Conservation (phyloP, 257 asterid genomes). For the Solanum commersonii region DNA sequence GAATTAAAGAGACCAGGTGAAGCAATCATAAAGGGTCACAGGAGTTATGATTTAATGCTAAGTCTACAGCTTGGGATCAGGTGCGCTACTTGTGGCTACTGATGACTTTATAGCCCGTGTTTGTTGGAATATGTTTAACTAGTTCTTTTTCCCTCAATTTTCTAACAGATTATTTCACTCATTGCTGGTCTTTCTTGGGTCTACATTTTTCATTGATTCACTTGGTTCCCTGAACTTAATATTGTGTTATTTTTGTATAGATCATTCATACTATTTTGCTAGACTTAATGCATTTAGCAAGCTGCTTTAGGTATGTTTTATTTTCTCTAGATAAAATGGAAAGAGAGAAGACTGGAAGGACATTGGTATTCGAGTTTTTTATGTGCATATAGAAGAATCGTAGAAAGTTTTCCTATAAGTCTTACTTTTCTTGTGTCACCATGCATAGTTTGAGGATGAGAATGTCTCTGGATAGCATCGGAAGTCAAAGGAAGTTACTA, state of each 20-base stretch:
- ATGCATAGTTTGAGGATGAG: neutral
- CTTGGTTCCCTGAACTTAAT: neutral
- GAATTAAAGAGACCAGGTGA: slow-evolving; percentile 90
- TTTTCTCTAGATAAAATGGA: neutral
- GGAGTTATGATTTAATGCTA: slow-evolving; percentile 96
- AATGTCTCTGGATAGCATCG: neutral
- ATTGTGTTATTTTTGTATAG: neutral
- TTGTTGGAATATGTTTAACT: neutral
- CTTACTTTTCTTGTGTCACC: neutral
- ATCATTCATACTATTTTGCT: neutral
- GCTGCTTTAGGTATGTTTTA: neutral
- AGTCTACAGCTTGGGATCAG: slow-evolving; percentile 98
- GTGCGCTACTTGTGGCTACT: slow-evolving; percentile 21
- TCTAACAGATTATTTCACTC: neutral
- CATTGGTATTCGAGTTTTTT: neutral
- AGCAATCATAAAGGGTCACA: slow-evolving; percentile 87
- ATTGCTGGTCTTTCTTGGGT: neutral
- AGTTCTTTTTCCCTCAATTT: neutral
- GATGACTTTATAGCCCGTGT: neutral
- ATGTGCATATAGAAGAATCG: neutral
- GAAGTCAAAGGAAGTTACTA: neutral
- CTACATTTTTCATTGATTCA: neutral
- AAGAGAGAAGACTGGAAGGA: neutral
- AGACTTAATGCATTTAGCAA: neutral
- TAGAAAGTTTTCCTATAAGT: neutral